Evolutionary conservation across 495 filamentous ascomycete species (phyloP).

Genomic region (Penicillium odoratum): DNA sequence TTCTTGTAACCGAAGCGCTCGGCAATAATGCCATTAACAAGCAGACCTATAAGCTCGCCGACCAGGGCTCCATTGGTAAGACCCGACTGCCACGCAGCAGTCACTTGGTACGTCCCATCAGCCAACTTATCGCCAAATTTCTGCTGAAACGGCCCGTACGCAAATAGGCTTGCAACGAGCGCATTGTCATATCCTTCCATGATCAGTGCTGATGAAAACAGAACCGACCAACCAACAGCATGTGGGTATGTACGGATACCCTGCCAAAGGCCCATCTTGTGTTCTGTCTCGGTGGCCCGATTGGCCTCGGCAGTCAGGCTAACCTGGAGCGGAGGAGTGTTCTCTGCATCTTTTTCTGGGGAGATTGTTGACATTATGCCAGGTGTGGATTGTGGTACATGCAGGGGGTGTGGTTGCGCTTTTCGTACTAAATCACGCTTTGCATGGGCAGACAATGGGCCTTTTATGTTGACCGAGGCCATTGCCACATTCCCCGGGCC

Average conservation of each 20-base stretch:
- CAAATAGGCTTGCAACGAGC: conserved; percentile 31
- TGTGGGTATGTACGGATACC: conserved; percentile 26
- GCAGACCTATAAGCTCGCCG: conserved; percentile 64
- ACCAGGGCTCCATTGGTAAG: conserved; percentile 55
- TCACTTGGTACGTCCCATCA: conserved; percentile 36
- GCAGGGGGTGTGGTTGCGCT: background rate
- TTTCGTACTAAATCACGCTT: background rate
- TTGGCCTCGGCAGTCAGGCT: background rate
- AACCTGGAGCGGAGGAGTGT: background rate
- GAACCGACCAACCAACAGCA: conserved; percentile 38
- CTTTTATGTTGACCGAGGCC: background rate
- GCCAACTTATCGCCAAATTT: conserved; percentile 27
- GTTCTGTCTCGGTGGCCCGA: conserved; percentile 2
- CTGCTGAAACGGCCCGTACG: conserved; percentile 10
- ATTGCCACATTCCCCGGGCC: background rate
- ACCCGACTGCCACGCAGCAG: conserved; percentile 61
- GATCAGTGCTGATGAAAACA: conserved; percentile 37
- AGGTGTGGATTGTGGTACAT: background rate
- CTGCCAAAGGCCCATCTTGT: background rate
- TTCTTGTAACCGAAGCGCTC: conserved; percentile 63
- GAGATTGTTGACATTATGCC: background rate
- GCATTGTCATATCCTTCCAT: conserved; percentile 46
- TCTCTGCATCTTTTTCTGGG: background rate
- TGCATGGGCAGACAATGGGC: background rate
- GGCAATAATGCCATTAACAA: conserved; percentile 62